A percentile compares a stretch with the other conserved stretches of the same genome.
These are phyloP conservation scores for Serendipita vermifera DNA, from an alignment of 768 basidiomycete species.

Conservation along the genomic window DNA sequence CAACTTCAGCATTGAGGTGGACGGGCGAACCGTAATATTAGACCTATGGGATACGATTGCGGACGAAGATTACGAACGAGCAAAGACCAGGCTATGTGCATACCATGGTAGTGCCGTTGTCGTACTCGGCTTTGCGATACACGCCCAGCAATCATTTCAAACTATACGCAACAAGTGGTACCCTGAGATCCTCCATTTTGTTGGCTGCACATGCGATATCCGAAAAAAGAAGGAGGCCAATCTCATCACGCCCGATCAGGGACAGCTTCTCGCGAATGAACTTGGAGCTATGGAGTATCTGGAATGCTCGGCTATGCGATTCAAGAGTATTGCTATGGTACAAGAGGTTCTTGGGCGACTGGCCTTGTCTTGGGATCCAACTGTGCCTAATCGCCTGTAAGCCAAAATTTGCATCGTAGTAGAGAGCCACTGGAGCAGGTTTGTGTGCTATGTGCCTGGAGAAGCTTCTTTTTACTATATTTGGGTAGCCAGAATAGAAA, in stretches of 20 bases:
- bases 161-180: too few relatives aligned
- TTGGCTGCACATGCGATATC: too few relatives aligned
- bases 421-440: neutral
- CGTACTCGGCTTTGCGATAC: too few relatives aligned
- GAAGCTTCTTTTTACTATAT: neutral
- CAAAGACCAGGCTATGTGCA: too few relatives aligned
- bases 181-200: too few relatives aligned
- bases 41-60: too few relatives aligned
- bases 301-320: slow-evolving; percentile 92
- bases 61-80: too few relatives aligned
- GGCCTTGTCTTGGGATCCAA: neutral
- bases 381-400: neutral
- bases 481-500: too few relatives aligned
- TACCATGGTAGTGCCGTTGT: too few relatives aligned
- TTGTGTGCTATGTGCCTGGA: neutral
- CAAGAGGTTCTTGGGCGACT: neutral
- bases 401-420: neutral
- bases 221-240: neutral
- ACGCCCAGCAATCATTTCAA: too few relatives aligned
- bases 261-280: slow-evolving; percentile 88
- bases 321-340: slow-evolving; percentile 64
- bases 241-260: slow-evolving; percentile 34
- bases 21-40: too few relatives aligned
- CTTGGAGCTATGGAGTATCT: slow-evolving; percentile 94
- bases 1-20: too few relatives aligned